These are phyloP conservation scores for Arctium lappa DNA, from an alignment of 129 eudicot species.

Conservation along the genomic window DNA sequence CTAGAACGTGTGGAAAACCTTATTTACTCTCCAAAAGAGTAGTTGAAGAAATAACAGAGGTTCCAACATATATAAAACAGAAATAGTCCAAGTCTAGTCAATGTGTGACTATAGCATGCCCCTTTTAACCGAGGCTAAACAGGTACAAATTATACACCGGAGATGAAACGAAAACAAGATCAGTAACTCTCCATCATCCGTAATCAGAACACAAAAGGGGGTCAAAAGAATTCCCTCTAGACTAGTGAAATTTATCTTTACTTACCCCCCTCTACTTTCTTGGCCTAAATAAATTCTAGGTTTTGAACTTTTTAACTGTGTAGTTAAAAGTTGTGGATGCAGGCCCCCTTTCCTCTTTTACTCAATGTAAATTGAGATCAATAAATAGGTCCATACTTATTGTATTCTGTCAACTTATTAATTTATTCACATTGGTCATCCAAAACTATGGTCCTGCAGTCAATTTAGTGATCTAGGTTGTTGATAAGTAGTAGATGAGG, in stretches of 20 bases:
- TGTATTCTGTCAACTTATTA: background rate
- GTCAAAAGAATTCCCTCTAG: background rate
- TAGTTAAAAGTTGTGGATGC: slow-evolving; percentile 13
- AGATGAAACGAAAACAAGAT: background rate
- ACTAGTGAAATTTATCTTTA: background rate
- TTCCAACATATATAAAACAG: too few species aligned
- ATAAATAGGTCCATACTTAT: background rate
- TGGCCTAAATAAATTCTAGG: background rate
- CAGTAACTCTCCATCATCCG: background rate
- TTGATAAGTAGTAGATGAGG: background rate
- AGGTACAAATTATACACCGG: background rate
- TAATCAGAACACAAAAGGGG: background rate
- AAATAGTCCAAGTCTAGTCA: too few species aligned
- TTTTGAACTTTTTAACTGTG: slow-evolving; percentile 9
- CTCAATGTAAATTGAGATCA: background rate
- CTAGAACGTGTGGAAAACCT: too few species aligned
- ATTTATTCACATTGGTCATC: background rate
- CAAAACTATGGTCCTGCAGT: slow-evolving; percentile 12
- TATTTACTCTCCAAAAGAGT: too few species aligned
- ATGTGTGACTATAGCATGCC: too few species aligned
- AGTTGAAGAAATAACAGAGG: too few species aligned
- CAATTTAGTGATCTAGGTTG: slow-evolving; percentile 1
- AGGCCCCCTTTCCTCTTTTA: slow-evolving; percentile 3
- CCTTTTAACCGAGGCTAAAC: too few species aligned
- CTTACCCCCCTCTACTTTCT: background rate